Evolutionary conservation across 345 rosid genomes (phyloP).

Genomic region (Citrus sinensis): DNA sequence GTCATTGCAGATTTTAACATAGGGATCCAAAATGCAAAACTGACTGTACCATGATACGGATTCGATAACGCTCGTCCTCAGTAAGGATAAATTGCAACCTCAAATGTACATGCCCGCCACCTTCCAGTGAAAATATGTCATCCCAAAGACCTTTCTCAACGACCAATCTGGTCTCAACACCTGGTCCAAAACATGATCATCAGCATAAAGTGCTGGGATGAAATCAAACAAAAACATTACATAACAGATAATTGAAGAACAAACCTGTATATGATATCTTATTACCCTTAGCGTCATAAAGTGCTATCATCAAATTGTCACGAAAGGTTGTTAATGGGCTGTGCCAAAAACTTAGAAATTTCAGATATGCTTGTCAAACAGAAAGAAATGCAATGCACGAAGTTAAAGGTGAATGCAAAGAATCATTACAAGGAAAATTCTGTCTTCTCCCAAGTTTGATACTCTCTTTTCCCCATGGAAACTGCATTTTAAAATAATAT

Average conservation of each 20-base stretch:
- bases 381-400: background rate
- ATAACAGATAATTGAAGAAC: background rate
- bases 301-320: conserved; percentile 56
- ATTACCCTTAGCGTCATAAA: conserved; percentile 58
- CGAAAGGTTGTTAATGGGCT: conserved; percentile 78
- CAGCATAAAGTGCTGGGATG: background rate
- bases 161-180: conserved; percentile 64
- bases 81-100: conserved; percentile 76
- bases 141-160: conserved; percentile 80
- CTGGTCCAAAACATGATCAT: conserved; percentile 37
- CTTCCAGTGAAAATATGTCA: conserved; percentile 57
- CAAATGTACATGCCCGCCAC: conserved; percentile 70
- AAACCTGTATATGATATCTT: conserved; percentile 57
- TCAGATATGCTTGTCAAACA: background rate
- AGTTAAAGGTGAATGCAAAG: background rate
- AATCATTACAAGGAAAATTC: conserved; percentile 77
- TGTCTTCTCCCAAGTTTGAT: conserved; percentile 51
- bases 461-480: conserved; percentile 76
- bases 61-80: conserved; percentile 71
- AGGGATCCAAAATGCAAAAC: background rate
- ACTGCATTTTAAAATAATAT: conserved; percentile 40
- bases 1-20: background rate
- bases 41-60: conserved; percentile 56
- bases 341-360: conserved; percentile 20
- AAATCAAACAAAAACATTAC: background rate